phyloP scores from a whole-genome alignment of 2,329 filamentous ascomycete species.

The Hymenoscyphus albidus region DNA sequence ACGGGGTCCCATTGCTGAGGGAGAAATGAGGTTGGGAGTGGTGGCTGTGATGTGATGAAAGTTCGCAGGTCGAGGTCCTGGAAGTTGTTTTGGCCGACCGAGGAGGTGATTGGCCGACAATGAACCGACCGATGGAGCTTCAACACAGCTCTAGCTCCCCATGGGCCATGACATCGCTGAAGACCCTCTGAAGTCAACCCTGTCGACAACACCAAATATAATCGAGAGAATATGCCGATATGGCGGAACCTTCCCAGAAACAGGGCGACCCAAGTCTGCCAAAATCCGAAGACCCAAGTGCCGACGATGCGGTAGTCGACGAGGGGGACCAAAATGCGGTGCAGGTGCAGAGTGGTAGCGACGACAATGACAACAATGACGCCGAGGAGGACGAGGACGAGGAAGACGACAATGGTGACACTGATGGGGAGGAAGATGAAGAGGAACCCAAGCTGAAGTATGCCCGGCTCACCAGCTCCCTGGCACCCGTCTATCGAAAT shows the following conservation, averaged over 20 bases:
- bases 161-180: constrained; percentile 29
- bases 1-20: background rate
- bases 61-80: background rate
- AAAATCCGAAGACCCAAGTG: constrained; percentile 22
- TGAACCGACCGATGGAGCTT: constrained; percentile 13
- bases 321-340: constrained; percentile 35
- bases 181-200: constrained; percentile 13
- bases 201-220: constrained; percentile 33
- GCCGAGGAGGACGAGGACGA: constrained; percentile 39
- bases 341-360: constrained; percentile 25
- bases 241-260: constrained; percentile 33
- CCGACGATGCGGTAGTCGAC: constrained; percentile 22
- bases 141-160: constrained; percentile 25
- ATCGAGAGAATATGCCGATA: constrained; percentile 30
- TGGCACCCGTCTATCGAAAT: constrained; percentile 83
- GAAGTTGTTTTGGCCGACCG: background rate
- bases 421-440: constrained; percentile 79
- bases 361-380: constrained; percentile 10
- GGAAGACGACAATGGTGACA: constrained; percentile 50
- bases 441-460: constrained; percentile 96
- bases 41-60: background rate
- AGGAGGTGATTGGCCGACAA: background rate
- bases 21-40: too few species aligned
- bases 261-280: constrained; percentile 27
- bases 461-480: constrained; percentile 74